These are phyloP conservation scores for Neopestalotiopsis clavispora DNA, from an alignment of 2,329 filamentous ascomycete genomes.

Conservation along the genomic window DNA sequence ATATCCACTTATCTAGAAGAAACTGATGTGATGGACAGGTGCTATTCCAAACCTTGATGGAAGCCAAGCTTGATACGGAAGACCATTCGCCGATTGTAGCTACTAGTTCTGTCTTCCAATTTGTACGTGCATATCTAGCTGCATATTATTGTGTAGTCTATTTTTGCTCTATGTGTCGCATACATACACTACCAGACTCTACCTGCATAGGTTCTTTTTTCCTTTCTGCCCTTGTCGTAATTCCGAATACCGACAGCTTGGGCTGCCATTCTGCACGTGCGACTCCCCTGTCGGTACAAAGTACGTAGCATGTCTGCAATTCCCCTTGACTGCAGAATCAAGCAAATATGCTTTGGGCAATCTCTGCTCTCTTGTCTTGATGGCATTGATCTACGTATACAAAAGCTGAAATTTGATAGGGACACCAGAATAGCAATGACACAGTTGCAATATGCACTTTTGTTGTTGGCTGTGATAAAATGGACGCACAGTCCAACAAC, in stretches of 20 bases:
- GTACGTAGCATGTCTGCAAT: too few relatives aligned
- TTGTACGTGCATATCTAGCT: slow-evolving; percentile 4
- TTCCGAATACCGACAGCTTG: too few relatives aligned
- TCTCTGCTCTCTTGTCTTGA: not conserved
- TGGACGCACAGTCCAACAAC: not conserved
- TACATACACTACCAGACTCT: too few relatives aligned
- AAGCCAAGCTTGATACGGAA: slow-evolving; percentile 14
- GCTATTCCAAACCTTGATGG: slow-evolving; percentile 4
- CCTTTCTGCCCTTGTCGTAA: too few relatives aligned
- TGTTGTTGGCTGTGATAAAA: not conserved
- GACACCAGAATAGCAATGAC: not conserved
- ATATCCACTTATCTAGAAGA: not conserved
- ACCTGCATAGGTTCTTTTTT: too few relatives aligned
- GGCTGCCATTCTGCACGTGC: too few relatives aligned
- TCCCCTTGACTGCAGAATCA: not conserved
- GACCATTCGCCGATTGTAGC: slow-evolving; percentile 3
- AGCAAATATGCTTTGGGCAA: not conserved
- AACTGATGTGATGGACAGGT: not conserved
- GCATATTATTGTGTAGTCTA: not conserved
- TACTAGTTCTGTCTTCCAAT: not conserved
- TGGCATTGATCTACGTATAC: not conserved
- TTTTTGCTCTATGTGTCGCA: not conserved
- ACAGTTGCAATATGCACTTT: not conserved
- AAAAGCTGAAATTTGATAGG: not conserved
- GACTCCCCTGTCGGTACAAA: too few relatives aligned